phyloP scores from a whole-genome alignment of 768 basidiomycete genomes.

The Hypholoma sublateritium region DNA sequence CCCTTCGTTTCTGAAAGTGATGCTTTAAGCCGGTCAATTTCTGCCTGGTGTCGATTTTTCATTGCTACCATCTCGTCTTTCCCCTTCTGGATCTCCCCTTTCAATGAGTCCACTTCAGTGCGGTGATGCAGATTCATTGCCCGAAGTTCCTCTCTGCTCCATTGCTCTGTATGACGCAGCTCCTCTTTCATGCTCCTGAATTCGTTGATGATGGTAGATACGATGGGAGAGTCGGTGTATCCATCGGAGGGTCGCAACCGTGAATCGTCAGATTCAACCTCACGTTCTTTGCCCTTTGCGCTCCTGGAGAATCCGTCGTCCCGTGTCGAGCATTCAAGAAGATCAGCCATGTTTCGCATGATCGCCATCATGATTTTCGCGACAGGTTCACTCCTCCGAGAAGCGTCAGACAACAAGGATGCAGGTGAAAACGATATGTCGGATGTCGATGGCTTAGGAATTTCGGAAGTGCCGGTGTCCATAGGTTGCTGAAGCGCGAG shows the following conservation, averaged over 20 bases:
- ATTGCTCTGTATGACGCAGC: conserved; percentile 7
- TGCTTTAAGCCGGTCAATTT: conserved; percentile 8
- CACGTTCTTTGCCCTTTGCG: conserved; percentile 16
- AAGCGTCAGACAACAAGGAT: not conserved
- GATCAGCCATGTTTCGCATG: conserved; percentile 22
- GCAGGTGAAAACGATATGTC: too few relatives aligned
- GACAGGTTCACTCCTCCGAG: conserved; percentile 9
- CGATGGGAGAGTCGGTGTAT: conserved; percentile 8
- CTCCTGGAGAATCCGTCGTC: conserved; percentile 4
- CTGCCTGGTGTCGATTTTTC: conserved; percentile 9
- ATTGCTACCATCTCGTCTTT: conserved; percentile 9
- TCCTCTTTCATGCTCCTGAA: conserved; percentile 20
- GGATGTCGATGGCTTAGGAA: not conserved
- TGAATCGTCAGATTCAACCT: conserved; percentile 2
- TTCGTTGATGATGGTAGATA: conserved; percentile 14
- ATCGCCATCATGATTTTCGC: conserved; percentile 18
- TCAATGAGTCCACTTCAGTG: conserved; percentile 9
- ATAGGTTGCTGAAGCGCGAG: not conserved
- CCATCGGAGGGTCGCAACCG: not conserved
- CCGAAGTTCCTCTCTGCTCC: conserved; percentile 11
- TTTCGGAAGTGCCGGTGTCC: not conserved
- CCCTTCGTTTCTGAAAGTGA: conserved; percentile 7
- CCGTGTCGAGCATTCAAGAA: conserved; percentile 13
- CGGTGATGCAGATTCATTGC: conserved; percentile 8
- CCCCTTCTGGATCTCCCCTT: conserved; percentile 7